These are phyloP conservation scores for Pluteus cervinus DNA, from an alignment of 768 basidiomycete species.

Conservation along the genomic window DNA sequence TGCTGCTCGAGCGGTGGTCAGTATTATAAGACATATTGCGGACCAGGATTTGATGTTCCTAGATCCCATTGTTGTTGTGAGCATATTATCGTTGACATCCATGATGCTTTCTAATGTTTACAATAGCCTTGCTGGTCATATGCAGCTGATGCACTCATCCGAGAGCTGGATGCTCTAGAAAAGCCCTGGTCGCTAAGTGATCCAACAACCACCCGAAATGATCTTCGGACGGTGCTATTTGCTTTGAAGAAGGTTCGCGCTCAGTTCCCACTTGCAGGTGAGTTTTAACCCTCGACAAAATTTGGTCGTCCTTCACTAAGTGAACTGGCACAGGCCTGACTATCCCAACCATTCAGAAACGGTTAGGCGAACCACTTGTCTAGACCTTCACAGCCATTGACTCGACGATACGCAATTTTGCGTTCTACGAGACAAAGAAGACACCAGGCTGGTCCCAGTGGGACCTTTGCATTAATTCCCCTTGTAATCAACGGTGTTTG, in stretches of 20 bases:
- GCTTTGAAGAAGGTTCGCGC: slow-evolving; percentile 58
- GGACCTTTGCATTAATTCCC: no score
- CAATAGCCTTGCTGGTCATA: slow-evolving; percentile 66
- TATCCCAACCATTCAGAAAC: slow-evolving; percentile 36
- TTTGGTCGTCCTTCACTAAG: no score
- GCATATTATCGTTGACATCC: slow-evolving; percentile 17
- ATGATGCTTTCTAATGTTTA: slow-evolving; percentile 5
- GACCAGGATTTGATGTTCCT: slow-evolving; percentile 65
- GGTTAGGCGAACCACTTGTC: no score
- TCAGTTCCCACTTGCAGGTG: slow-evolving; percentile 54
- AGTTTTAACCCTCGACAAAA: no score
- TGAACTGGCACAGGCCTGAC: no score
- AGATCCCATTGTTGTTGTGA: slow-evolving; percentile 74
- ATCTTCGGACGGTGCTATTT: slow-evolving; percentile 54
- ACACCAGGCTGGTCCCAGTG: no score
- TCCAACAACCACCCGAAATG: slow-evolving; percentile 52
- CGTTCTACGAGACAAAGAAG: no score
- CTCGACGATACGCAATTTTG: no score
- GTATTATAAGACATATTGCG: slow-evolving; percentile 54
- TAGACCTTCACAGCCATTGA: no score
- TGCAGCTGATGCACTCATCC: slow-evolving; percentile 60
- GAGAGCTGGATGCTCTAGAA: slow-evolving; percentile 60
- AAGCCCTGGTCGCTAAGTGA: slow-evolving; percentile 57
- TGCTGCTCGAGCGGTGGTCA: slow-evolving; percentile 55
- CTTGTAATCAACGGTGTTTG: no score